Evolutionary conservation across 352 stramenopile species (phyloP).

Genomic region (Plasmopara muralis): DNA sequence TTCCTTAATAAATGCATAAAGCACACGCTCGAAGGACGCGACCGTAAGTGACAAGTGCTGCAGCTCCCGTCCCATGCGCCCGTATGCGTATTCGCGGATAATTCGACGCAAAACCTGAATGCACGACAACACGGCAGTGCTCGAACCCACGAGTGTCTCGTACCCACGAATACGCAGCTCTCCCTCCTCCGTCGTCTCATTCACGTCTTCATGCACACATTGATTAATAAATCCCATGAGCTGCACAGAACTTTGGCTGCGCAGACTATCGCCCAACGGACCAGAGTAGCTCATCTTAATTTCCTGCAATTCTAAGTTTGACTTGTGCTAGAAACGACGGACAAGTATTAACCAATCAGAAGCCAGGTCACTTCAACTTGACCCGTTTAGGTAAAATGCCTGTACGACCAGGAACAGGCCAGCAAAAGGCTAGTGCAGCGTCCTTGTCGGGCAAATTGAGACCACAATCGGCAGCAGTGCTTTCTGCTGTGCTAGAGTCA

Average conservation of each 20-base stretch:
- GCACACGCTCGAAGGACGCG: conserved; percentile 72
- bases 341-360: conserved; percentile 4
- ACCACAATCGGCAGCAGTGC: conserved; percentile 33
- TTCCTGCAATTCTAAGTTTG: no score
- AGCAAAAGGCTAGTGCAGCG: conserved; percentile 6
- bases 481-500: conserved; percentile 14
- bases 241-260: conserved; percentile 79
- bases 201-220: conserved; percentile 31
- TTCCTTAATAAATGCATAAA: conserved; percentile 87
- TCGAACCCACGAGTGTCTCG: conserved; percentile 62
- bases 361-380: conserved; percentile 13
- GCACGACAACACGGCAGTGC: conserved; percentile 65
- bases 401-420: conserved; percentile 14
- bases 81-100: conserved; percentile 81
- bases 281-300: conserved; percentile 4
- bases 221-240: conserved; percentile 78
- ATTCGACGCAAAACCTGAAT: conserved; percentile 78
- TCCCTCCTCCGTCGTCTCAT: conserved; percentile 53
- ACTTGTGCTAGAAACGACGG: neutral
- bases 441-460: conserved; percentile 30
- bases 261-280: conserved; percentile 23
- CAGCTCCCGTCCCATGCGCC: conserved; percentile 71
- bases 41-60: conserved; percentile 84
- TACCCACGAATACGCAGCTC: conserved; percentile 70
- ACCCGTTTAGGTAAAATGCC: conserved; percentile 7